These are phyloP conservation scores for Epichloe coenophiala DNA, from an alignment of 2,329 filamentous ascomycete genomes.

Conservation along the genomic window DNA sequence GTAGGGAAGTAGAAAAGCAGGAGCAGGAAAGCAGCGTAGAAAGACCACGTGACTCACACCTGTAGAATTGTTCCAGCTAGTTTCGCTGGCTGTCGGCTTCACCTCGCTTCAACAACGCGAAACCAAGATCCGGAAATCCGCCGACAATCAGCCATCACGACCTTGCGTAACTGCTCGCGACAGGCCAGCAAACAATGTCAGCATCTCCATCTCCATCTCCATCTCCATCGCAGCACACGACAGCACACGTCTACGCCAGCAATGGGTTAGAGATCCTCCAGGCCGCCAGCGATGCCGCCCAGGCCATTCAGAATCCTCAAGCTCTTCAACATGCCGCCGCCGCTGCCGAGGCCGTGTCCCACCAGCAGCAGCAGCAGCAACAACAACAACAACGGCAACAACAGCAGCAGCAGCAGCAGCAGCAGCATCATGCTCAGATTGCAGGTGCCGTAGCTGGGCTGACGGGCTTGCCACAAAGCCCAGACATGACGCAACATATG, in stretches of 20 bases:
- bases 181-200: slow-evolving; percentile 9
- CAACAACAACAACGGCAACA: not conserved
- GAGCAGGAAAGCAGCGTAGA: too few relatives aligned
- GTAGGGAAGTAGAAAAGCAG: too few relatives aligned
- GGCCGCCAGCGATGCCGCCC: slow-evolving; percentile 30
- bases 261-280: slow-evolving; percentile 33
- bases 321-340: slow-evolving; percentile 26
- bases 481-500: slow-evolving; percentile 5
- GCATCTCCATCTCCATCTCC: slow-evolving; percentile 13
- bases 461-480: not conserved
- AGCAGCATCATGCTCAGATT: slow-evolving; percentile 1
- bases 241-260: slow-evolving; percentile 30
- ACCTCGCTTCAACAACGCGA: slow-evolving; percentile 25
- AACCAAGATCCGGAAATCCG: slow-evolving; percentile 25
- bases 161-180: slow-evolving; percentile 1
- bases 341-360: slow-evolving; percentile 21
- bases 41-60: not conserved
- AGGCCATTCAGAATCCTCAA: slow-evolving; percentile 24
- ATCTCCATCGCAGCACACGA: slow-evolving; percentile 11
- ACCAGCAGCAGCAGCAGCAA: not conserved
- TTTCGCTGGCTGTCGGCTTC: slow-evolving; percentile 17
- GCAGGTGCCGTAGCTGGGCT: not conserved
- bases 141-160: slow-evolving; percentile 30
- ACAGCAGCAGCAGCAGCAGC: slow-evolving; percentile 7
- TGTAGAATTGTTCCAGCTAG: not conserved